phyloP scores from a whole-genome alignment of 2,329 filamentous ascomycete species.

The Fusarium udum region DNA sequence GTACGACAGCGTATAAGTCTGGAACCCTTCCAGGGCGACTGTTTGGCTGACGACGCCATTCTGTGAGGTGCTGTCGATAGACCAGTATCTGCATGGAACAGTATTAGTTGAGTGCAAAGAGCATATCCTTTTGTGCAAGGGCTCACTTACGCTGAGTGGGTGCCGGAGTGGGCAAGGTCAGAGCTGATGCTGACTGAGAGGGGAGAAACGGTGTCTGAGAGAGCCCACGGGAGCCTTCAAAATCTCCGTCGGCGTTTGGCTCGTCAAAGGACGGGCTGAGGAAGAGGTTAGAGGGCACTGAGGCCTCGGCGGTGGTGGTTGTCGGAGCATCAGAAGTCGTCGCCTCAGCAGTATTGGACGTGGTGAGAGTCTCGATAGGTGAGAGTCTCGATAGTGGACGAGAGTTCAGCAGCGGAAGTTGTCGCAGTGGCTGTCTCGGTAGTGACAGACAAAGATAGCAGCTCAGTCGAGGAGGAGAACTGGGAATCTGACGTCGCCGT shows the following conservation, averaged over 20 bases:
- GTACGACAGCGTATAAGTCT: background rate
- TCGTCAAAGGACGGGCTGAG: background rate
- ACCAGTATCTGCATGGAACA: background rate
- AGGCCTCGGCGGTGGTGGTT: background rate
- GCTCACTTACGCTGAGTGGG: background rate
- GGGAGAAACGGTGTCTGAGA: background rate
- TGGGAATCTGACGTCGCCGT: background rate
- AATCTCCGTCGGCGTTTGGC: background rate
- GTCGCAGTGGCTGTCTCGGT: background rate
- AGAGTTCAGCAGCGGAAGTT: too few relatives aligned
- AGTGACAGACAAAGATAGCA: background rate
- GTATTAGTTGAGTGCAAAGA: too few relatives aligned
- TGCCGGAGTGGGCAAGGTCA: background rate
- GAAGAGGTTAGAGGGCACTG: background rate
- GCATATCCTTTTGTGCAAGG: fast-evolving
- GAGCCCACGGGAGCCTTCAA: background rate
- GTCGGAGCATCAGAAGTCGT: background rate
- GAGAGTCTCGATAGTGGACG: too few relatives aligned
- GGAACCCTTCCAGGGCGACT: fast-evolving
- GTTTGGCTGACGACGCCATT: background rate
- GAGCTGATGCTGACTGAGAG: background rate
- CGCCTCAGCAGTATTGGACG: too few relatives aligned
- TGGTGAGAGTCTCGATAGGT: too few relatives aligned
- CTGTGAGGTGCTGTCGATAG: background rate
- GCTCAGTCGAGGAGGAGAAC: background rate